phyloP scores from a whole-genome alignment of 306 rosid species.

The Citrullus mucosospermus region DNA sequence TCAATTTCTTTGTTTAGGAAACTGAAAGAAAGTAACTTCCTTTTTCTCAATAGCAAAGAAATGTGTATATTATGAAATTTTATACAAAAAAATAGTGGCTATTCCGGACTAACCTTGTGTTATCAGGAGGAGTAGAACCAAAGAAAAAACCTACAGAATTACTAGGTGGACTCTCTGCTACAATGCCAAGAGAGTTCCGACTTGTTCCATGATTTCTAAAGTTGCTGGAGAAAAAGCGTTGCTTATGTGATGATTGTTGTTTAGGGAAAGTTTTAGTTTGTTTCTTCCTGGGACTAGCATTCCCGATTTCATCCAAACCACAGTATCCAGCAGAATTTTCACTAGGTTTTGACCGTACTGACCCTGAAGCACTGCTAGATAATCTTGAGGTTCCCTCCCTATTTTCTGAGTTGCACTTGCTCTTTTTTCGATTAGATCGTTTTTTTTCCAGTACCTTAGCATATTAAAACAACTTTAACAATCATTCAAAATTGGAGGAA shows the following conservation, averaged over 20 bases:
- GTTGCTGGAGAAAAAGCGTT: constrained; percentile 79
- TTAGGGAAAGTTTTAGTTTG: constrained; percentile 41
- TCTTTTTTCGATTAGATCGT: constrained; percentile 57
- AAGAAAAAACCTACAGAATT: constrained; percentile 93
- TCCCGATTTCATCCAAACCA: constrained; percentile 47
- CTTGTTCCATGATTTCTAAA: constrained; percentile 65
- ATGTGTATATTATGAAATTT: neutral
- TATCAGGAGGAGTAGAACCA: constrained; percentile 89
- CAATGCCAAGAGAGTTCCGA: constrained; percentile 50
- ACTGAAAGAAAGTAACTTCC: constrained; percentile 3
- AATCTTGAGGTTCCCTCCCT: constrained; percentile 49
- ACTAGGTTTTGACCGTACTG: constrained; percentile 37
- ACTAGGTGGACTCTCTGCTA: constrained; percentile 94
- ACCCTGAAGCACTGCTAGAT: constrained; percentile 32
- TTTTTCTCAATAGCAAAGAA: neutral
- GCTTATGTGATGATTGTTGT: constrained; percentile 54
- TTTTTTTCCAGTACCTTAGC: constrained; percentile 65
- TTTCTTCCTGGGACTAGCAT: constrained; percentile 54
- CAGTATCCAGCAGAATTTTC: constrained; percentile 30
- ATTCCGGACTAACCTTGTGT: constrained; percentile 57
- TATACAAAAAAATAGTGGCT: constrained; percentile 13
- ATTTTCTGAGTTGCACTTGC: constrained; percentile 28
- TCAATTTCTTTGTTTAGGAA: constrained; percentile 6
- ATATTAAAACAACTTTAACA: constrained; percentile 6
- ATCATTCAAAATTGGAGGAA: neutral